Percentiles rank a stretch among this genome's conserved stretches.
Evolutionary conservation across 2,329 filamentous ascomycete species (phyloP).

Genomic region (Scleromitrula shiraiana): DNA sequence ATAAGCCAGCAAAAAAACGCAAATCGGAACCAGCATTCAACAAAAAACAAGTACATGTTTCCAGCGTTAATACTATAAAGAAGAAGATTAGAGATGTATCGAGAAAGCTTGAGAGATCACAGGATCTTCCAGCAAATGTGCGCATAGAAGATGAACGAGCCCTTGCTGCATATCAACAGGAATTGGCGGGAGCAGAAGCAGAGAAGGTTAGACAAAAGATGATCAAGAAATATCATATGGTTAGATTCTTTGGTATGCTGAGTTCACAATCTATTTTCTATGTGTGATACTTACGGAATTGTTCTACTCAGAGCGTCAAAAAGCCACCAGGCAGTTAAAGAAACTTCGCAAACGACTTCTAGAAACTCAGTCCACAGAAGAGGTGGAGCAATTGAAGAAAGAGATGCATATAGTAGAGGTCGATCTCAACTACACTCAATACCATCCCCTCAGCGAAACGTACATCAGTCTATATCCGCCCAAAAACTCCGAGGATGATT

Average conservation of each 20-base stretch:
- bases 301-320: constrained; percentile 60
- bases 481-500: constrained; percentile 31
- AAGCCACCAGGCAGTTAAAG: constrained; percentile 59
- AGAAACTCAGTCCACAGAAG: constrained; percentile 41
- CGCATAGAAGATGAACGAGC: constrained; percentile 65
- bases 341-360: constrained; percentile 52
- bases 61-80: constrained; percentile 52
- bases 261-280: not conserved
- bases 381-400: constrained; percentile 42
- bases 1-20: constrained; percentile 27
- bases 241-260: constrained; percentile 69
- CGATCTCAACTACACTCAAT: constrained; percentile 67
- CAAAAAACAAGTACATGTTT: constrained; percentile 28
- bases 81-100: constrained; percentile 64
- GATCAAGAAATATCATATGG: constrained; percentile 75
- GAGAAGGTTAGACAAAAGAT: constrained; percentile 59
- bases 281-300: constrained; percentile 8
- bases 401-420: constrained; percentile 63
- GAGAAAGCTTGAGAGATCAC: constrained; percentile 52
- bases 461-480: constrained; percentile 59
- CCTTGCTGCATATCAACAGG: constrained; percentile 56
- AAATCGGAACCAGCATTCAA: constrained; percentile 20
- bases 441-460: constrained; percentile 61
- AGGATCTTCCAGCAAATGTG: constrained; percentile 59
- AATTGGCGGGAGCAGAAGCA: constrained; percentile 50